A percentile compares a stretch with the other conserved stretches of the same genome.
Conservation (phyloP, 805 yeast genomes). For the Nakazawaea ernobii region DNA sequence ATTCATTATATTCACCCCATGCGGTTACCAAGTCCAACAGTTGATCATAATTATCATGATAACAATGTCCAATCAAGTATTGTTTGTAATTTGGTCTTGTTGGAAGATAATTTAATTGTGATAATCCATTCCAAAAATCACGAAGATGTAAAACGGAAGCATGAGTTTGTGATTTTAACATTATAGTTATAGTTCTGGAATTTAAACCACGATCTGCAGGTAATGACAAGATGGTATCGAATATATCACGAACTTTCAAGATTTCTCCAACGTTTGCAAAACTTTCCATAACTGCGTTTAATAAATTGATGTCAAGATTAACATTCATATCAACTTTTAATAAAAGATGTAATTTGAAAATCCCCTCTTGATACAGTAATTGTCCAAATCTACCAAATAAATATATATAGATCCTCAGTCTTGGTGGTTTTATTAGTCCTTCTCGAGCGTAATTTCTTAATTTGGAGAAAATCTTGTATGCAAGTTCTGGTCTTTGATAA, state of each 20-base stretch:
- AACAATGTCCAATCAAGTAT: constrained; percentile 64
- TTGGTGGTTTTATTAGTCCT: constrained; percentile 40
- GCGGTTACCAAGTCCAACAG: constrained; percentile 48
- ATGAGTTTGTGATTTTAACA: constrained; percentile 58
- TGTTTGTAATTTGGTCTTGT: constrained; percentile 49
- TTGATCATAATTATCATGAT: constrained; percentile 50
- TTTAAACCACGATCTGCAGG: constrained; percentile 49
- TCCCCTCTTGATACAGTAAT: constrained; percentile 56
- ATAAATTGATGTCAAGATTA: constrained; percentile 48
- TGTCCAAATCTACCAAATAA: constrained; percentile 59
- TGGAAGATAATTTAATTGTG: constrained; percentile 43
- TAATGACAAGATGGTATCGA: constrained; percentile 50
- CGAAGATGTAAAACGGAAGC: constrained; percentile 49
- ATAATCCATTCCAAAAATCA: constrained; percentile 55
- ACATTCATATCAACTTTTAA: constrained; percentile 57
- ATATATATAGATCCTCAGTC: constrained; percentile 51
- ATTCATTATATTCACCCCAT: constrained; percentile 40
- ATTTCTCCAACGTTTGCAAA: constrained; percentile 54
- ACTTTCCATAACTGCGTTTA: constrained; percentile 61
- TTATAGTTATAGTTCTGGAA: constrained; percentile 58
- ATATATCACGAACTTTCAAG: constrained; percentile 50
- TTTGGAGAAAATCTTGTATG: constrained; percentile 56
- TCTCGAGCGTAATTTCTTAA: constrained; percentile 50
- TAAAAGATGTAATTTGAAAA: constrained; percentile 55
- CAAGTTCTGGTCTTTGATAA: constrained; percentile 51